Evolutionary conservation across 176 grass and related monocot species (phyloP).

Genomic region (Rhipidocladum racemiflorum): DNA sequence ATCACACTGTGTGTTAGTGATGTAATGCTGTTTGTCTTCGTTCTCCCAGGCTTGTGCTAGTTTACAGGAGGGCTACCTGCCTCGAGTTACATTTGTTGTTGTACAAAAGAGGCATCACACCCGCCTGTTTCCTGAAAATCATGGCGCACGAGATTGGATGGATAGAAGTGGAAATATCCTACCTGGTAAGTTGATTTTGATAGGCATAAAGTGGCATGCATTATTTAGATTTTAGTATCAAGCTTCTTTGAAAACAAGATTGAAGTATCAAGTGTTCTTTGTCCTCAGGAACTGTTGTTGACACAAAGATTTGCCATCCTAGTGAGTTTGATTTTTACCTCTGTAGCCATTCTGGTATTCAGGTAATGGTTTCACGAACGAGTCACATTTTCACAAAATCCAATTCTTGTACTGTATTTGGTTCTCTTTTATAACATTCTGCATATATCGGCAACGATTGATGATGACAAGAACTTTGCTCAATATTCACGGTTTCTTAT

Average conservation of each 20-base stretch:
- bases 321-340: slow-evolving; percentile 91
- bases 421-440: background rate
- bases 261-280: background rate
- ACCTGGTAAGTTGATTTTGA: slow-evolving; percentile 42
- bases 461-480: background rate
- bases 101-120: slow-evolving; percentile 96
- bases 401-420: background rate
- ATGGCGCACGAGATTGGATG: slow-evolving; percentile 28
- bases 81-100: slow-evolving; percentile 68
- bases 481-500: background rate
- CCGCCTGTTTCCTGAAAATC: slow-evolving; percentile 69
- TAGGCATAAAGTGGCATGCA: background rate
- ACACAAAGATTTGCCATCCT: slow-evolving; percentile 75
- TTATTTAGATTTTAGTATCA: background rate
- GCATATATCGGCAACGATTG: background rate
- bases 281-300: slow-evolving; percentile 67
- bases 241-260: background rate
- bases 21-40: background rate
- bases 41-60: slow-evolving; percentile 63
- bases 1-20: background rate
- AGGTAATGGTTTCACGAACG: slow-evolving; percentile 42
- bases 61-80: slow-evolving; percentile 52
- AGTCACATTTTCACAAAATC: background rate
- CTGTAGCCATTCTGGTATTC: slow-evolving; percentile 87
- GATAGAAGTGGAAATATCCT: slow-evolving; percentile 81